These are phyloP conservation scores for Penicillium glabrum DNA, from an alignment of 2,329 filamentous ascomycete species.

Conservation along the genomic window DNA sequence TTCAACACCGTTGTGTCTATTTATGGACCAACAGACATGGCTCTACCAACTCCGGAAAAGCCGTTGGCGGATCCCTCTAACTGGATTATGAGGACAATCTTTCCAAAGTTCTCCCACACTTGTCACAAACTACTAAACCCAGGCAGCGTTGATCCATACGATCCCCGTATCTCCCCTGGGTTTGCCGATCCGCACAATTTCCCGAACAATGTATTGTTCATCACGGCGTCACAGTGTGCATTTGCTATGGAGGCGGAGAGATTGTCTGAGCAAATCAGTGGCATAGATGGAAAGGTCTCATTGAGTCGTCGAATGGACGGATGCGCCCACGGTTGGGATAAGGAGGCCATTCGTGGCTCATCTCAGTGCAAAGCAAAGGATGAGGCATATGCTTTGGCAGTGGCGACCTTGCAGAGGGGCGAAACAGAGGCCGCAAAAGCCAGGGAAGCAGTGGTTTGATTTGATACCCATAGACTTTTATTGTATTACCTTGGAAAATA, in stretches of 20 bases:
- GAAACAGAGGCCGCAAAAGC: neutral
- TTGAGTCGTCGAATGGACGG: constrained; percentile 28
- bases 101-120: constrained; percentile 23
- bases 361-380: constrained; percentile 25
- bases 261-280: constrained; percentile 19
- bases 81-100: constrained; percentile 19
- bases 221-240: constrained; percentile 25
- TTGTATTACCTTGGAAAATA: neutral
- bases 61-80: constrained; percentile 11
- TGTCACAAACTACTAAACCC: constrained; percentile 26
- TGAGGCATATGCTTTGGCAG: constrained; percentile 30
- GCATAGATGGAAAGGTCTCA: constrained; percentile 11
- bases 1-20: constrained; percentile 32
- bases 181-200: constrained; percentile 20
- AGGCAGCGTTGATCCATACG: constrained; percentile 3
- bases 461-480: constrained; percentile 4
- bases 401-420: constrained; percentile 19
- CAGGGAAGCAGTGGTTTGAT: neutral
- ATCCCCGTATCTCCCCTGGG: constrained; percentile 28
- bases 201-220: constrained; percentile 21
- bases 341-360: constrained; percentile 28
- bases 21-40: constrained; percentile 27
- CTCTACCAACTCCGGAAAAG: constrained; percentile 12
- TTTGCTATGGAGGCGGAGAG: constrained; percentile 27
- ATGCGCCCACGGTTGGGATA: constrained; percentile 41